Evolutionary conservation across 2,329 filamentous ascomycete genomes (phyloP).

Genomic region (Neofusicoccum parvum): DNA sequence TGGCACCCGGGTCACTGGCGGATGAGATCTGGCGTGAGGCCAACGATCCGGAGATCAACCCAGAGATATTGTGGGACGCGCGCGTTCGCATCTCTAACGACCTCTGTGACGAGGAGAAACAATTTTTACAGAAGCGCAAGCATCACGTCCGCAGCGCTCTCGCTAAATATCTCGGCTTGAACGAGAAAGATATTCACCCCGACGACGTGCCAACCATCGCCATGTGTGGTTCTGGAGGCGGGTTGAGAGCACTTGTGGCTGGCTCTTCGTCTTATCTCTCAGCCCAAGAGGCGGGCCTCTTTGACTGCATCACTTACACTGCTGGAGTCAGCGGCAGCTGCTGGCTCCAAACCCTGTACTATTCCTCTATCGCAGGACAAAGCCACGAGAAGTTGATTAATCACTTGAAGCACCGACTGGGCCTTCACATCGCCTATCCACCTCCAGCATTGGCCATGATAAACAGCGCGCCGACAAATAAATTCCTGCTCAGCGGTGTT

Average conservation of each 20-base stretch:
- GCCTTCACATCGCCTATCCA: slow-evolving; percentile 90
- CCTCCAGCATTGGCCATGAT: slow-evolving; percentile 79
- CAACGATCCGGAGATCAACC: slow-evolving; percentile 78
- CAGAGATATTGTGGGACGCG: slow-evolving; percentile 83
- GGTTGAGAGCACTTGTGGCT: slow-evolving; percentile 84
- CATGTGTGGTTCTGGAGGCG: slow-evolving; percentile 91
- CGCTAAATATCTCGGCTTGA: slow-evolving; percentile 77
- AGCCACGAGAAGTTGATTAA: slow-evolving; percentile 72
- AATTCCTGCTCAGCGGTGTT: slow-evolving; percentile 81
- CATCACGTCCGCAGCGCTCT: slow-evolving; percentile 71
- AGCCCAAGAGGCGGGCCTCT: slow-evolving; percentile 80
- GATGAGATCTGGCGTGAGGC: slow-evolving; percentile 94
- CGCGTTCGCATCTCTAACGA: slow-evolving; percentile 78
- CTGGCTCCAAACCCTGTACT: slow-evolving; percentile 88
- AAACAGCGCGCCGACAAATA: slow-evolving; percentile 89
- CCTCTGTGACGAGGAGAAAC: slow-evolving; percentile 80
- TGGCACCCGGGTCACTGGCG: slow-evolving; percentile 83
- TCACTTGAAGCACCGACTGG: slow-evolving; percentile 82
- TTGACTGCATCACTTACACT: slow-evolving; percentile 93
- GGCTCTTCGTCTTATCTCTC: slow-evolving; percentile 86
- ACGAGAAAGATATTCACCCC: slow-evolving; percentile 80
- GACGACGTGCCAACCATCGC: slow-evolving; percentile 93
- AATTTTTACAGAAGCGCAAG: slow-evolving; percentile 70
- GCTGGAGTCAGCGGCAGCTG: slow-evolving; percentile 95
- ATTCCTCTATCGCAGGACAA: slow-evolving; percentile 73